Conservation (phyloP, 768 basidiomycete genomes). For the Asterophora parasitica region DNA sequence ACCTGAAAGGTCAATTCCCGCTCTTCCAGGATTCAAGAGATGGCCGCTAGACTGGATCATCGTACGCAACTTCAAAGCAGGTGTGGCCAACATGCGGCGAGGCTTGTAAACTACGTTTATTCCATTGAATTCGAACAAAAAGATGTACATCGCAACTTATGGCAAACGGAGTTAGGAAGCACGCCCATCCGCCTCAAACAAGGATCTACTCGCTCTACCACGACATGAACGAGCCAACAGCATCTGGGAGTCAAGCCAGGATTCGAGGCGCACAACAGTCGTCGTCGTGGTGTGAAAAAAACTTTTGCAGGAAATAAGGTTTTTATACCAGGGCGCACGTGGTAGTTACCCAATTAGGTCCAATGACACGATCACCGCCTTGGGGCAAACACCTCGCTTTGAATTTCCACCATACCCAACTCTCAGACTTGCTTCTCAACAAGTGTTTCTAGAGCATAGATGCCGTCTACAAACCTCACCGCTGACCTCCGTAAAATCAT, state of each 20-base stretch:
- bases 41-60: not conserved
- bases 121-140: not conserved
- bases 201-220: conserved; percentile 35
- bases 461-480: conserved; percentile 61
- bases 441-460: conserved; percentile 19
- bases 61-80: not conserved
- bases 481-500: conserved; percentile 53
- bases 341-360: conserved; percentile 1
- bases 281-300: conserved; percentile 1
- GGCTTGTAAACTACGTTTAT: no score
- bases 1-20: no score
- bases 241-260: conserved; percentile 5
- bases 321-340: conserved; percentile 8
- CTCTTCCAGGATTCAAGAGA: no score
- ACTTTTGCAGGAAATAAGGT: not conserved
- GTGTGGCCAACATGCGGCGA: no score
- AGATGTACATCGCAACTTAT: conserved; percentile 46
- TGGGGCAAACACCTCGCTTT: no score
- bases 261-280: not conserved
- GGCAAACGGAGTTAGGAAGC: conserved; percentile 47
- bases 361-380: conserved; percentile 2
- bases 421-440: not conserved
- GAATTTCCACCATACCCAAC: no score
- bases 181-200: conserved; percentile 71
- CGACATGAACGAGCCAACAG: conserved; percentile 7